A percentile compares a stretch with the other conserved stretches of the same genome.
Evolutionary conservation across 2,329 filamentous ascomycete species (phyloP).

Genomic region (Fusarium illudens): DNA sequence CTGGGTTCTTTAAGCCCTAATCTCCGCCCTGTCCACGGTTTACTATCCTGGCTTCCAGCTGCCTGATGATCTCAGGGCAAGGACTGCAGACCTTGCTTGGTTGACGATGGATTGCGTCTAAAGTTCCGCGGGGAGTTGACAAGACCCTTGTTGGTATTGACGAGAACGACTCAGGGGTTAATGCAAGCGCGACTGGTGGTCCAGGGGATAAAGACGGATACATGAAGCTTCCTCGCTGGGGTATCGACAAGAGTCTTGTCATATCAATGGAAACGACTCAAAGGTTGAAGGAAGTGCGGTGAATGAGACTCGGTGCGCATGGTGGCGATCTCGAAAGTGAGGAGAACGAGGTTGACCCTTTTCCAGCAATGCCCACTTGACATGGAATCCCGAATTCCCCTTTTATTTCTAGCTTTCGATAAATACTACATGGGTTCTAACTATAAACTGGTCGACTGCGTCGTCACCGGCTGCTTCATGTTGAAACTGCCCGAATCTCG

Average conservation of each 20-base stretch:
- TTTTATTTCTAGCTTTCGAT: not conserved
- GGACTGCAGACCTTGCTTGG: not conserved
- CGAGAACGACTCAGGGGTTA: too few species aligned
- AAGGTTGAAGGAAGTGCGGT: not conserved
- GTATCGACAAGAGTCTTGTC: not conserved
- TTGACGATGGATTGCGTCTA: not conserved
- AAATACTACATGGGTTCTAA: not conserved
- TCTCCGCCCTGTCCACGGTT: not conserved
- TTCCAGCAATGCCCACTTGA: not conserved
- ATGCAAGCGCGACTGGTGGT: not conserved
- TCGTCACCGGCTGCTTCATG: not conserved
- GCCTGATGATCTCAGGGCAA: not conserved
- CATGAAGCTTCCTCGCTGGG: not conserved
- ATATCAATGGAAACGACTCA: not conserved
- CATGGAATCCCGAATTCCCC: not conserved
- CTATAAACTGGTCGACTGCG: not conserved
- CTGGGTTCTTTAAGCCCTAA: too few species aligned
- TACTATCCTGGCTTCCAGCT: not conserved
- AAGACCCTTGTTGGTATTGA: too few species aligned
- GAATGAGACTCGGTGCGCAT: not conserved
- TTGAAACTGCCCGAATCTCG: conserved; percentile 2
- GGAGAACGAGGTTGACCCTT: not conserved
- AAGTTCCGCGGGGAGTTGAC: not conserved
- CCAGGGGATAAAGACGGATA: not conserved
- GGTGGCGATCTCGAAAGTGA: not conserved